These are phyloP conservation scores for Sporothrix humicola DNA, from an alignment of 2,329 filamentous ascomycete species.

Conservation along the genomic window DNA sequence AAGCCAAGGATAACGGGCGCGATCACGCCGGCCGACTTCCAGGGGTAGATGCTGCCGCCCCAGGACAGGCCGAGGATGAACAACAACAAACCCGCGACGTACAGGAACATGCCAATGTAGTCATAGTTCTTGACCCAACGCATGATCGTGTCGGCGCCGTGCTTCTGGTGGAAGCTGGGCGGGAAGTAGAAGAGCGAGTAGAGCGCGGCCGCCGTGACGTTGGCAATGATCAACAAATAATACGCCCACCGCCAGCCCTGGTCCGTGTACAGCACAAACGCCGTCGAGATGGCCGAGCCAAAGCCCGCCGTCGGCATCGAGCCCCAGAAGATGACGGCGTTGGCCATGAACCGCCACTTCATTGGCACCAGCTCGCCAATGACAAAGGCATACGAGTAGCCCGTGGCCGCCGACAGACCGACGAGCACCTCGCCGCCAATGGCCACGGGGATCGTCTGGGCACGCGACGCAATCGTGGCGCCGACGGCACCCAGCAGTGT, in stretches of 20 bases:
- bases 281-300: conserved; percentile 35
- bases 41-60: conserved; percentile 46
- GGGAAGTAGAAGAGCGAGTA: conserved; percentile 39
- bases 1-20: conserved; percentile 36
- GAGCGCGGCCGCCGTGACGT: conserved; percentile 34
- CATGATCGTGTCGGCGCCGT: conserved; percentile 29
- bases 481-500: conserved; percentile 34
- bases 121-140: conserved; percentile 47
- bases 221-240: conserved; percentile 36
- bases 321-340: conserved; percentile 35
- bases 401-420: conserved; percentile 35
- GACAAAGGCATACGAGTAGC: conserved; percentile 38
- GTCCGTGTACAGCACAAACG: conserved; percentile 34
- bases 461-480: conserved; percentile 34
- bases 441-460: conserved; percentile 31
- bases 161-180: conserved; percentile 37
- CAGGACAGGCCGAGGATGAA: conserved; percentile 57
- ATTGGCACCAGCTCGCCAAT: conserved; percentile 39
- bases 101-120: conserved; percentile 55
- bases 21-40: conserved; percentile 49
- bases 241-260: conserved; percentile 39
- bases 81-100: conserved; percentile 53
- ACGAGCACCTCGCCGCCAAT: conserved; percentile 37
- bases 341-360: conserved; percentile 36
- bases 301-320: conserved; percentile 36